A percentile compares a stretch with the other conserved stretches of the same genome.
Evolutionary conservation across 2,329 filamentous ascomycete genomes (phyloP).

Genomic region (Ambrosiella cleistominuta): DNA sequence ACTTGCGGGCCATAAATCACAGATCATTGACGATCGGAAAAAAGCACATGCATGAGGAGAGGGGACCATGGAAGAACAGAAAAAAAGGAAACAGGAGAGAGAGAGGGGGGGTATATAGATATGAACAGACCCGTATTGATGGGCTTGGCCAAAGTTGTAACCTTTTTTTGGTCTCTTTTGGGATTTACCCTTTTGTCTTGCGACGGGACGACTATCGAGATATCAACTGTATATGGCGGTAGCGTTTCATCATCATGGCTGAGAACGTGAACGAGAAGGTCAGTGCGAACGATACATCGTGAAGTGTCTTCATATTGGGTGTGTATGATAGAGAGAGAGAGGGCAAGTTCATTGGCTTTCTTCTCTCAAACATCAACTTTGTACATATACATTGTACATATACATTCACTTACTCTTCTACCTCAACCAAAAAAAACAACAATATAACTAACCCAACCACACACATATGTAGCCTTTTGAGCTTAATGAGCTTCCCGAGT

Average conservation of each 20-base stretch:
- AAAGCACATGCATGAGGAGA: background rate
- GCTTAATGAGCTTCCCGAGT: background rate
- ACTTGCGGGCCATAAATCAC: too few species aligned
- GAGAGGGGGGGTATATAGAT: background rate
- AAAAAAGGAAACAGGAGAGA: background rate
- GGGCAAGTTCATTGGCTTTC: background rate
- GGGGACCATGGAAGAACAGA: background rate
- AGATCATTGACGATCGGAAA: too few species aligned
- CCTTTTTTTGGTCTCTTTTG: background rate
- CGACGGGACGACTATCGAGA: too few species aligned
- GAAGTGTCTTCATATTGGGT: too few species aligned
- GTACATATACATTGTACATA: background rate
- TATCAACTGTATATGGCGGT: too few species aligned
- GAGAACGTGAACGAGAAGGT: slow-evolving; percentile 3
- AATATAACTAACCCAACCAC: background rate
- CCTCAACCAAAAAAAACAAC: background rate
- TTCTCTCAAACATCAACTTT: background rate
- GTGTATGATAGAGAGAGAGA: too few species aligned
- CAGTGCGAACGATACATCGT: background rate
- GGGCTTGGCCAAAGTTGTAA: background rate
- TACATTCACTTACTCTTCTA: background rate
- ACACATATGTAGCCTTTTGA: background rate
- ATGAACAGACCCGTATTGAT: background rate
- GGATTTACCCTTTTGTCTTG: background rate
- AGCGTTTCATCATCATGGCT: background rate